A percentile compares a stretch with the other conserved stretches of the same genome.
Evolutionary conservation across 805 yeast genomes (phyloP).

Genomic region (Candida tallmaniae): DNA sequence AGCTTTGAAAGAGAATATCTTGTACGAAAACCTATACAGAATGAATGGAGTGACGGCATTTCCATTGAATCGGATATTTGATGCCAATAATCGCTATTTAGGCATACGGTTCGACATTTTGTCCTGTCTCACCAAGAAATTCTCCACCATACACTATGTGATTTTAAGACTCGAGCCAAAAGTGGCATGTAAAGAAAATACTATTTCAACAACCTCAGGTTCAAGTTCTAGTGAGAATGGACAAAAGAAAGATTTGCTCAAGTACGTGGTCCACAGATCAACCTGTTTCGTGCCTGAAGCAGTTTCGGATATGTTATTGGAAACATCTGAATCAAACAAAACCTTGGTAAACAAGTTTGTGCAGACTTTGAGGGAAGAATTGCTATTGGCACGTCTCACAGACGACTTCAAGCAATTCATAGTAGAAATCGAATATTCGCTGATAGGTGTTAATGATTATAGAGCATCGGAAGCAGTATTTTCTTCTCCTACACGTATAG

Average conservation of each 20-base stretch:
- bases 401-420: slow-evolving; percentile 4
- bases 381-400: background rate
- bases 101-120: slow-evolving; percentile 51
- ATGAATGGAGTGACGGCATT: slow-evolving; percentile 50
- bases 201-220: background rate
- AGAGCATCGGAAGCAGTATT: slow-evolving; percentile 1
- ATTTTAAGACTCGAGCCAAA: slow-evolving; percentile 23
- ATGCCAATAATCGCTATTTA: slow-evolving; percentile 22
- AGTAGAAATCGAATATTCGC: background rate
- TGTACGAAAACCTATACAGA: slow-evolving; percentile 44
- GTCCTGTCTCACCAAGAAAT: slow-evolving; percentile 19
- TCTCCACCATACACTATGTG: slow-evolving; percentile 43
- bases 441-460: background rate
- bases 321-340: background rate
- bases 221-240: background rate
- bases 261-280: slow-evolving; percentile 1
- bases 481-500: background rate
- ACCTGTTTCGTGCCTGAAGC: slow-evolving; percentile 7
- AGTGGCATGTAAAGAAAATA: background rate
- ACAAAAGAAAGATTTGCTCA: background rate
- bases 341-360: slow-evolving; percentile 1
- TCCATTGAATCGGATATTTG: slow-evolving; percentile 38
- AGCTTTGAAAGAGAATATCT: slow-evolving; percentile 25
- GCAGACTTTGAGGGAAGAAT: background rate
- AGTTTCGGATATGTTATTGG: slow-evolving; percentile 1